These are phyloP conservation scores for Venustampulla echinocandica DNA, from an alignment of 495 filamentous ascomycete genomes.

Conservation along the genomic window DNA sequence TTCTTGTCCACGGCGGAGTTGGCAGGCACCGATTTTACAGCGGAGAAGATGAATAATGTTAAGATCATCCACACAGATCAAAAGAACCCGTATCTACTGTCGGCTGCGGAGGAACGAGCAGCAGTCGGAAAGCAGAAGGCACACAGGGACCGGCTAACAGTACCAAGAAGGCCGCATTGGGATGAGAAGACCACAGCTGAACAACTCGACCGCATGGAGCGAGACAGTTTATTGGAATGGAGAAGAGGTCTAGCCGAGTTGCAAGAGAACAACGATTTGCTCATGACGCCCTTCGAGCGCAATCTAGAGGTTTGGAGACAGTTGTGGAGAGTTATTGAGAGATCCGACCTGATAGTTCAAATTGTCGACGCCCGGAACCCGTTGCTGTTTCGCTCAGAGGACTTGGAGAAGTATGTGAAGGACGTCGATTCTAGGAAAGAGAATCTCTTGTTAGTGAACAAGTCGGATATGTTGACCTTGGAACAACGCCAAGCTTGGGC, in stretches of 20 bases:
- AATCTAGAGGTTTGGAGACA: conserved; percentile 99
- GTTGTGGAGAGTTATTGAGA: conserved; percentile 95
- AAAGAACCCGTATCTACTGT: conserved; percentile 89
- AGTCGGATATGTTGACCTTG: conserved; percentile 97
- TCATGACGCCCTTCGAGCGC: conserved; percentile 98
- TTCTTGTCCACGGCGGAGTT: conserved; percentile 55
- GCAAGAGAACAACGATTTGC: conserved; percentile 82
- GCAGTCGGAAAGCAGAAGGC: conserved; percentile 71
- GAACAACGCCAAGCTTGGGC: conserved; percentile 83
- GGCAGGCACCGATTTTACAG: conserved; percentile 95
- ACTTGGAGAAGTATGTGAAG: conserved; percentile 89
- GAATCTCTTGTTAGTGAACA: conserved; percentile 92
- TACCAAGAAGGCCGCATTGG: conserved; percentile 86
- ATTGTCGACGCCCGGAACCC: conserved; percentile 98
- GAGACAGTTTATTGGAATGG: conserved; percentile 79
- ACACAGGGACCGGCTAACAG: conserved; percentile 69
- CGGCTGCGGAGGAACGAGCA: conserved; percentile 72
- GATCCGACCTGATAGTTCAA: conserved; percentile 92
- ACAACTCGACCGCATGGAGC: conserved; percentile 72
- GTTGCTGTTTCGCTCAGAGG: conserved; percentile 85
- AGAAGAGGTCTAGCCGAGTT: conserved; percentile 83
- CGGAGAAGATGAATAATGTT: conserved; percentile 96
- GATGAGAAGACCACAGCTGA: conserved; percentile 71
- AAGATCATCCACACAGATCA: conserved; percentile 96
- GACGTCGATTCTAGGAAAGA: conserved; percentile 81